Base-by-base conservation (phyloP, 2,329 filamentous ascomycete genomes). In the Fusarium udum region DNA sequence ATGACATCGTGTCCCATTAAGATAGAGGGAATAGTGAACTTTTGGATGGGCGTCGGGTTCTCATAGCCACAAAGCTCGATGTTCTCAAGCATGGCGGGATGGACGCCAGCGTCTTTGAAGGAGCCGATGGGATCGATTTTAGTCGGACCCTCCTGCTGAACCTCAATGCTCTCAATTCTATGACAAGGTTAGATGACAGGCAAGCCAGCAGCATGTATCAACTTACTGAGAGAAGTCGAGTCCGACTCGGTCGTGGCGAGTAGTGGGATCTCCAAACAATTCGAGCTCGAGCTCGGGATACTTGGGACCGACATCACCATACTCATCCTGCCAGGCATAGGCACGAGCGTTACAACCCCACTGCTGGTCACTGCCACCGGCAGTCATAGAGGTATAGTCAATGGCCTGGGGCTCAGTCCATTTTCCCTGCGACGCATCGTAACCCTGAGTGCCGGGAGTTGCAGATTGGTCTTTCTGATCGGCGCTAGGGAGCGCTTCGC, bases 271-370 rank as follows among this genome's bases (percentile, higher is more conserved):
- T 9, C 90, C 90, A 66, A 97, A 99, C 12, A 99, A 89, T 75
- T 92, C 85, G 13, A 87, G 76, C 84, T 98, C 95, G 0, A 99
- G 88, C 53, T 90, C 88, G 0, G 87, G 84, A 60, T 91, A 88
- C 56, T 85, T 85, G 1, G 95, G 95, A 12, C 92, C 95, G 61
- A 99, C 86, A 45, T 98, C 95, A 5, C 95, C 96, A 75, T 88
- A 93, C 6, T 97, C 94, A 16, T 95, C 94, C 24, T 91, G 87
- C 92, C 93, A 98, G 78, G 95, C 90, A 76, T 98, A 98, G 48
- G 92, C 86, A 1, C 80, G 83, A n/a, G 90, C 91, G 61, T 88
- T 88, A 42, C 84, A 81, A 20, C 86, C 88, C 83, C 86, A 90
- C 6, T 80, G 77, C 16, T 77, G 77, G 12, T 56, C 43, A 9